Evolutionary conservation across 352 stramenopile species (phyloP).

Genomic region (Globisporangium barbulae): DNA sequence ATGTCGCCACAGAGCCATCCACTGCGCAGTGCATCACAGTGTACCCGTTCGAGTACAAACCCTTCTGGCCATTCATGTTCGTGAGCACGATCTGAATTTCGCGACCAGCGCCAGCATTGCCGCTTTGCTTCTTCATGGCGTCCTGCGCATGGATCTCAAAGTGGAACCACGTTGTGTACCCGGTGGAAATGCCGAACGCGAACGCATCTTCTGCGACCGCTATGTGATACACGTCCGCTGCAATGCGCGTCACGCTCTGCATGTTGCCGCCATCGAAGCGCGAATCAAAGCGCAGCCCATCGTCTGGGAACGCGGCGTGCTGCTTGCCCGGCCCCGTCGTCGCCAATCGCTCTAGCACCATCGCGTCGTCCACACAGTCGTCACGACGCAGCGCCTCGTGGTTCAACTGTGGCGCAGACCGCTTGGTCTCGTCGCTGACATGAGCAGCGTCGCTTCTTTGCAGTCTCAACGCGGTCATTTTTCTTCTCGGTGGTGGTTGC

Average conservation of each 20-base stretch:
- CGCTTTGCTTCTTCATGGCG: not conserved
- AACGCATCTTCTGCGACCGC: conserved; percentile 39
- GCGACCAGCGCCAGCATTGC: not conserved
- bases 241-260: conserved; percentile 15
- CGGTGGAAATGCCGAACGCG: conserved; percentile 33
- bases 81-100: conserved; percentile 26
- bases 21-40: conserved; percentile 26
- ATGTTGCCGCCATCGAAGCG: conserved; percentile 41
- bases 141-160: conserved; percentile 23
- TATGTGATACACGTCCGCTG: conserved; percentile 26
- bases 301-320: conserved; percentile 23
- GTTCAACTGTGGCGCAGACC: no score
- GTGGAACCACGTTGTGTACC: conserved; percentile 49
- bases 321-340: conserved; percentile 34
- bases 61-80: conserved; percentile 45
- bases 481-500: no score
- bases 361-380: not conserved
- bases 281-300: conserved; percentile 33
- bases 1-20: conserved; percentile 11
- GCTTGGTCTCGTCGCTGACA: no score
- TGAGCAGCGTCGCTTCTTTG: no score
- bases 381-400: no score
- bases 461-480: no score
- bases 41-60: conserved; percentile 36
- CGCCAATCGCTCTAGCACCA: conserved; percentile 16